phyloP scores from a whole-genome alignment of 352 stramenopile genomes.

The Pythium brassicae region DNA sequence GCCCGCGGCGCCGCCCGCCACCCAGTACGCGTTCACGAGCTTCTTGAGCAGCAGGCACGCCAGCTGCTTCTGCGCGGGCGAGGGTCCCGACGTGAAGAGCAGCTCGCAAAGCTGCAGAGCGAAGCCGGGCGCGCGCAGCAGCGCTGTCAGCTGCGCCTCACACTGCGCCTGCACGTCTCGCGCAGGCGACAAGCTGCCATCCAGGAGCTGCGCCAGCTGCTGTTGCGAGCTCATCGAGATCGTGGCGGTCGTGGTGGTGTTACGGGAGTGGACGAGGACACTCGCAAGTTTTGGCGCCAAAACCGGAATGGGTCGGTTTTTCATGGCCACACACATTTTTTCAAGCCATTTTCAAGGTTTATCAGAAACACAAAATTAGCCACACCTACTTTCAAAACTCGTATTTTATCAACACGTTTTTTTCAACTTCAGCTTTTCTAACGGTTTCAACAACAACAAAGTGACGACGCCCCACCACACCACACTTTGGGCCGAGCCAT shows the following conservation, averaged over 20 bases:
- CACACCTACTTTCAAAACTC: too few relatives aligned
- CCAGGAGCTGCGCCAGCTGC: conserved; percentile 28
- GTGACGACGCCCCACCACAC: too few relatives aligned
- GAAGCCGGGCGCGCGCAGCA: conserved; percentile 60
- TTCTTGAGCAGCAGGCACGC: conserved; percentile 76
- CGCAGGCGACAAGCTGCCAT: conserved; percentile 44
- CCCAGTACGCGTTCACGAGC: conserved; percentile 64
- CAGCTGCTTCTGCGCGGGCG: conserved; percentile 52
- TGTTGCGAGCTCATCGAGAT: conserved; percentile 7
- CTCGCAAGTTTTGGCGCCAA: not conserved
- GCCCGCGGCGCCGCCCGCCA: conserved; percentile 15
- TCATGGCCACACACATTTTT: not conserved
- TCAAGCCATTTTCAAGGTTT: not conserved
- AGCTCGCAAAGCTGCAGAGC: conserved; percentile 67
- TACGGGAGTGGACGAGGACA: not conserved
- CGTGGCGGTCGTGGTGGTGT: not conserved
- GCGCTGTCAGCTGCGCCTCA: conserved; percentile 59
- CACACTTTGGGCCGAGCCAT: not conserved
- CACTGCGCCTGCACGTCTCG: conserved; percentile 46
- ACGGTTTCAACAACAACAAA: too few relatives aligned
- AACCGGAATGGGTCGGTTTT: not conserved
- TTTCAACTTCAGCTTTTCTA: too few relatives aligned
- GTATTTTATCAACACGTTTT: too few relatives aligned
- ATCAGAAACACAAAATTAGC: too few relatives aligned
- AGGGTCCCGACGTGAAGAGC: conserved; percentile 39